Percentiles rank a stretch among this genome's conserved stretches.
Conservation (phyloP, 306 rosid genomes). For the Gillenia trifoliata region DNA sequence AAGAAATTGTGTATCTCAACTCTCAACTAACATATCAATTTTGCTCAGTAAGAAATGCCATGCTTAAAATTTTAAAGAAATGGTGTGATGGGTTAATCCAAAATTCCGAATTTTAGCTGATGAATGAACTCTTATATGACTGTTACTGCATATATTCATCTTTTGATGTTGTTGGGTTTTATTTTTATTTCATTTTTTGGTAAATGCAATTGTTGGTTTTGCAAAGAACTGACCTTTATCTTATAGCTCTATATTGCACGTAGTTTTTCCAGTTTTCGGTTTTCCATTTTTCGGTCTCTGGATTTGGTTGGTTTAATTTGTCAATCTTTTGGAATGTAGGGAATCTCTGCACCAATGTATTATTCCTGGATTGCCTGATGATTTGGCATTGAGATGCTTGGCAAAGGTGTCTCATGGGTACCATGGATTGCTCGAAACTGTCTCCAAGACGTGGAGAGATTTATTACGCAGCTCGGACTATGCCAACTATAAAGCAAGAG, state of each 20-base stretch:
- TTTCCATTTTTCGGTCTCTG: background rate
- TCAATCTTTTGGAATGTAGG: constrained; percentile 6
- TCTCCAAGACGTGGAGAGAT: constrained; percentile 30
- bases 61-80: background rate
- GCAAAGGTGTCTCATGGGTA: constrained; percentile 33
- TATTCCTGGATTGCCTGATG: constrained; percentile 33
- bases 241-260: background rate
- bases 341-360: constrained; percentile 1
- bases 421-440: constrained; percentile 25
- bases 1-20: background rate
- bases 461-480: constrained; percentile 19
- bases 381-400: constrained; percentile 30
- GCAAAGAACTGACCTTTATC: background rate
- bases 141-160: background rate
- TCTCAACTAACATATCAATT: background rate
- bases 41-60: background rate
- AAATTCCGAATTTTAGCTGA: background rate
- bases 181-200: background rate
- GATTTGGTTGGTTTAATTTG: background rate
- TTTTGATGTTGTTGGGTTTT: background rate
- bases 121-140: background rate
- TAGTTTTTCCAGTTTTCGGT: background rate
- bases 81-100: background rate
- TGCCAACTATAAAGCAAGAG: constrained; percentile 23
- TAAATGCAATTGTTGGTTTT: background rate